A percentile compares a stretch with the other conserved stretches of the same genome.
Conservation (phyloP, 2,329 filamentous ascomycete species). For the Claviceps quebecensis region DNA sequence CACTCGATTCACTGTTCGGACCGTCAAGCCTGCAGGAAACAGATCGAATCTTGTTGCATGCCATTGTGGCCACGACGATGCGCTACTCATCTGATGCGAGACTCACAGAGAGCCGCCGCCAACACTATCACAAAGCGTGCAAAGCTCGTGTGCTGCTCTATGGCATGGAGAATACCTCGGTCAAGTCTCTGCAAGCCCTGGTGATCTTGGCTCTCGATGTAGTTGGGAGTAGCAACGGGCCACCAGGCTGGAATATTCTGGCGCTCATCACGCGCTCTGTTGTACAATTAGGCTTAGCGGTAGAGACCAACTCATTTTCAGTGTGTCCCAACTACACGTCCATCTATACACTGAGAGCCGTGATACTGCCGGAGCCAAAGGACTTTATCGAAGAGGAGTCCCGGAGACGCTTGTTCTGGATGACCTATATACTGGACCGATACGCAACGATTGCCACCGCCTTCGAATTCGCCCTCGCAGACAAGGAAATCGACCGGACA, state of each 20-base stretch:
- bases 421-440: conserved; percentile 79
- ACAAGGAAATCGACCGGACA: conserved; percentile 77
- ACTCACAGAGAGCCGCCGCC: conserved; percentile 57
- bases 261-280: conserved; percentile 79
- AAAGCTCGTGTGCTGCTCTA: conserved; percentile 81
- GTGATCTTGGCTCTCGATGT: conserved; percentile 78
- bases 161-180: conserved; percentile 77
- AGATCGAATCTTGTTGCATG: conserved; percentile 70
- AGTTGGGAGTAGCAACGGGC: conserved; percentile 75
- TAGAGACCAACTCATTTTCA: conserved; percentile 67
- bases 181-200: conserved; percentile 74
- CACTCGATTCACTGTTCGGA: conserved; percentile 69
- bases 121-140: conserved; percentile 63
- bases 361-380: conserved; percentile 67
- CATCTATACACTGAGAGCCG: conserved; percentile 78
- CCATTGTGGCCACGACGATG: conserved; percentile 78
- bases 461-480: conserved; percentile 80
- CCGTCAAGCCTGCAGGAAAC: conserved; percentile 62
- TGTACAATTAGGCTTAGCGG: conserved; percentile 73
- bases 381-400: conserved; percentile 87
- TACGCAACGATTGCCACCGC: conserved; percentile 85
- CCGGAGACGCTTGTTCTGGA: conserved; percentile 77
- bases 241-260: conserved; percentile 83
- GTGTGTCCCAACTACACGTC: conserved; percentile 69
- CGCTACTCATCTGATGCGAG: conserved; percentile 68